Evolutionary conservation across 768 basidiomycete species (phyloP).

Genomic region (Hygrophorus pudorinus): DNA sequence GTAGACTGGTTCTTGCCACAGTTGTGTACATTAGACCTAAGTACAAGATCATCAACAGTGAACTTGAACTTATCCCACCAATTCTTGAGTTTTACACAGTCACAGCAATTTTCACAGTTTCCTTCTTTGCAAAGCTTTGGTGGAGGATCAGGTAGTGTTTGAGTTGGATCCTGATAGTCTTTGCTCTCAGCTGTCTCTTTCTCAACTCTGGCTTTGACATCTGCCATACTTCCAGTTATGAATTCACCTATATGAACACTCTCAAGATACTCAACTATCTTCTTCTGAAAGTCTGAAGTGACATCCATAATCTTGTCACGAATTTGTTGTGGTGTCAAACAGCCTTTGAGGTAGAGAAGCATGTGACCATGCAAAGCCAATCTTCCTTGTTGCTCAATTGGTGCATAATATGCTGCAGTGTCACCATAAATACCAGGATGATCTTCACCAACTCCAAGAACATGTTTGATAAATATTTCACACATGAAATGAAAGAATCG

Average conservation of each 20-base stretch:
- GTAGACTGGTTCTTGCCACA: conserved; percentile 13
- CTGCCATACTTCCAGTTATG: conserved; percentile 15
- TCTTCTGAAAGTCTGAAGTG: conserved; percentile 13
- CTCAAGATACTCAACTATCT: conserved; percentile 17
- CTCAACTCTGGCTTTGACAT: conserved; percentile 11
- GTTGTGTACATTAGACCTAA: conserved; percentile 20
- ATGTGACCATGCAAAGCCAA: conserved; percentile 28
- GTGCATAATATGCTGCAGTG: conserved; percentile 20
- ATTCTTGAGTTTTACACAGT: background rate
- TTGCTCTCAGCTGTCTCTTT: background rate
- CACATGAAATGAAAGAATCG: conserved; percentile 19
- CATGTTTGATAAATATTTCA: conserved; percentile 15
- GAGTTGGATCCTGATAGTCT: conserved; percentile 15
- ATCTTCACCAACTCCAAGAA: conserved; percentile 13
- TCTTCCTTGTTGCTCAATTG: conserved; percentile 26
- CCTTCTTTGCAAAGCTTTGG: conserved; percentile 10
- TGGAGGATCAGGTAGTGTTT: conserved; percentile 14
- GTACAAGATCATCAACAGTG: conserved; percentile 19
- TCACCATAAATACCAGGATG: conserved; percentile 20
- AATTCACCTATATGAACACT: conserved; percentile 19
- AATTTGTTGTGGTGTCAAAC: conserved; percentile 23
- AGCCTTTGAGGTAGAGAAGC: conserved; percentile 23
- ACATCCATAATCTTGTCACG: conserved; percentile 15
- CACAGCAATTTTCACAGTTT: conserved; percentile 5
- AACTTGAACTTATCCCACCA: conserved; percentile 14